Conservation (phyloP, 2,329 filamentous ascomycete genomes). For the Pyrenochaeta sp. region DNA sequence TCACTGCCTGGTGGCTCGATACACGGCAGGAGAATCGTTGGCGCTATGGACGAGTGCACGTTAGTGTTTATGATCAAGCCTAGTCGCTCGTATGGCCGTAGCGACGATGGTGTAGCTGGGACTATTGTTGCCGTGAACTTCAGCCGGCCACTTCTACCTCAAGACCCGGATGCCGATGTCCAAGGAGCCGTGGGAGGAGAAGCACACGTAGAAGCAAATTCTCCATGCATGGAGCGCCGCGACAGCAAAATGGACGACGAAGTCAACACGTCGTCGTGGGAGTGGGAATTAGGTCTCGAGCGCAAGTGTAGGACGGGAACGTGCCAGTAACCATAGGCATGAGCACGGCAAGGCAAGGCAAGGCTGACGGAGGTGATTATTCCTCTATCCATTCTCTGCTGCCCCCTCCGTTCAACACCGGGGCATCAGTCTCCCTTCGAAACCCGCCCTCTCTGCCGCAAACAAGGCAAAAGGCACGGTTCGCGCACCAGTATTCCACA, state of each 20-base stretch:
- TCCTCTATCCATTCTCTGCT: no score
- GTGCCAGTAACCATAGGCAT: constrained; percentile 11
- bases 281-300: constrained; percentile 13
- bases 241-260: constrained; percentile 12
- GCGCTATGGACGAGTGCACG: constrained; percentile 39
- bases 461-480: no score
- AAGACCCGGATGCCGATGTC: no score
- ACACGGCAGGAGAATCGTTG: constrained; percentile 30
- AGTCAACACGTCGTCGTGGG: constrained; percentile 10
- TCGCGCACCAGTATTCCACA: no score
- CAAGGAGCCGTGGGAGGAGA: no score
- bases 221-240: constrained; percentile 2
- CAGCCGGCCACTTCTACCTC: constrained; percentile 14
- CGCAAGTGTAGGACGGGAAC: constrained; percentile 9
- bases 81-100: constrained; percentile 25
- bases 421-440: no score
- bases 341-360: neutral
- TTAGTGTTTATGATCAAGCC: constrained; percentile 45
- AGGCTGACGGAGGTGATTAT: no score
- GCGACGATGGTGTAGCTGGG: constrained; percentile 28
- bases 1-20: constrained; percentile 10
- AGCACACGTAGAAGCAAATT: constrained; percentile 1
- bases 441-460: no score
- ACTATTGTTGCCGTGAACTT: constrained; percentile 46
- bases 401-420: no score